These are phyloP conservation scores for Laguncularia racemosa DNA, from an alignment of 345 rosid species.

Conservation along the genomic window DNA sequence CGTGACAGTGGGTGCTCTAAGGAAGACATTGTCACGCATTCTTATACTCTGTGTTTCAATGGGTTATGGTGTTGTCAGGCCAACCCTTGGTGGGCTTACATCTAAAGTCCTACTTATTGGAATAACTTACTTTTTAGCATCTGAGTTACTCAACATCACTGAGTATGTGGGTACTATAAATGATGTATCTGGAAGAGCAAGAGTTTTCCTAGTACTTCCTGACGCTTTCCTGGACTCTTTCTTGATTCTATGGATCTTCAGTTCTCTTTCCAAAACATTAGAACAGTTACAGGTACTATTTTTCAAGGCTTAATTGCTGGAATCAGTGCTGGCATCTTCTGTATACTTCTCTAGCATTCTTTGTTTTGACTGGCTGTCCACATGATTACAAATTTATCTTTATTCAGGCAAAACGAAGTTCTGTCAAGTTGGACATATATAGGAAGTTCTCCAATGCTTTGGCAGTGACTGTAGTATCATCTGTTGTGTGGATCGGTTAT, in stretches of 20 bases:
- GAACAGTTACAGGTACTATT: conserved; percentile 76
- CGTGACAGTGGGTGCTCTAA: conserved; percentile 81
- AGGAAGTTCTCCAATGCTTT: conserved; percentile 94
- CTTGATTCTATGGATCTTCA: conserved; percentile 89
- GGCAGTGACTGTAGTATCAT: conserved; percentile 70
- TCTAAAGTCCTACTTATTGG: conserved; percentile 92
- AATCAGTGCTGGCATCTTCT: too few relatives aligned
- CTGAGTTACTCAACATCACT: conserved; percentile 76
- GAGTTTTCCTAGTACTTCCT: conserved; percentile 80
- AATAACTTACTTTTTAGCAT: conserved; percentile 77
- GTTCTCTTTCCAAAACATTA: conserved; percentile 75
- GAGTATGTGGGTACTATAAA: conserved; percentile 87
- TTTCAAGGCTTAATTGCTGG: not conserved
- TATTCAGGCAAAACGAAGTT: conserved; percentile 65
- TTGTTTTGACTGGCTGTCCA: not conserved
- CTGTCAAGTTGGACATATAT: conserved; percentile 82
- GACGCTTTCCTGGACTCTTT: conserved; percentile 94
- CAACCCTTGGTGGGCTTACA: conserved; percentile 96
- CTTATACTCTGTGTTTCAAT: conserved; percentile 79
- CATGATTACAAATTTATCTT: not conserved
- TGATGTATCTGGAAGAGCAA: conserved; percentile 87
- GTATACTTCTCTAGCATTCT: not conserved
- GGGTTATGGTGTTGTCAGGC: conserved; percentile 97
- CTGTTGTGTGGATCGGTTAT: conserved; percentile 83
- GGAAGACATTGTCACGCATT: conserved; percentile 67